Conservation (phyloP, 108 stramenopile genomes). For the Fistulifera pelliculosa region DNA sequence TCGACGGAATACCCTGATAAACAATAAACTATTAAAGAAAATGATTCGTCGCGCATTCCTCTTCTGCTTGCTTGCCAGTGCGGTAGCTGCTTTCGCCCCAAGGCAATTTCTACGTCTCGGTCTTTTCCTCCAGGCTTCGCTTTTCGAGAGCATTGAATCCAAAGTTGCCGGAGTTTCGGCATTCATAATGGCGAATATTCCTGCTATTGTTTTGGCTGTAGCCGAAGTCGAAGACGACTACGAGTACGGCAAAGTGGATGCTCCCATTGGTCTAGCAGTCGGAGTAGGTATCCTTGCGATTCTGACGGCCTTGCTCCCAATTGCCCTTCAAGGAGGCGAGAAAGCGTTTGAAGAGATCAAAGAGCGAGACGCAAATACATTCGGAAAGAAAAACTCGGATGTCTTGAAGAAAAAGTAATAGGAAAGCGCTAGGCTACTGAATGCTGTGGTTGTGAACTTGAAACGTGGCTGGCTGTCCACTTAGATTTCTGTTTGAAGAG, state of each 20-base stretch:
- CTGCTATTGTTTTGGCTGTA: constrained; percentile 21
- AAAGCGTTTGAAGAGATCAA: constrained; percentile 84
- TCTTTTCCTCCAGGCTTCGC: too few relatives aligned
- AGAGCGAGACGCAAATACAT: constrained; percentile 49
- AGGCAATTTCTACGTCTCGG: too few relatives aligned
- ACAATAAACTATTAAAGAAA: too few relatives aligned
- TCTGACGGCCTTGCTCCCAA: constrained; percentile 60
- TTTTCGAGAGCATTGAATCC: too few relatives aligned
- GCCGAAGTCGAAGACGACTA: constrained; percentile 70
- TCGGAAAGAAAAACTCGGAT: constrained; percentile 32
- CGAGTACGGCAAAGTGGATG: constrained; percentile 80
- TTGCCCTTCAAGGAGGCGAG: constrained; percentile 60
- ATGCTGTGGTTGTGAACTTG: too few relatives aligned
- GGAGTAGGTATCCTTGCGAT: constrained; percentile 64
- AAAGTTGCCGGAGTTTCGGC: constrained; percentile 1
- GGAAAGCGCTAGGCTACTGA: neutral
- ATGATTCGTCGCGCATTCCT: too few relatives aligned
- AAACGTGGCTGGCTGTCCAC: too few relatives aligned
- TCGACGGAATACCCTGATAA: too few relatives aligned
- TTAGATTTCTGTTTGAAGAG: too few relatives aligned
- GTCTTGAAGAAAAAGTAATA: constrained; percentile 20
- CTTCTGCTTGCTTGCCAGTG: too few relatives aligned
- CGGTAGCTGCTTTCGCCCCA: too few relatives aligned
- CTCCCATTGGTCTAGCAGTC: constrained; percentile 65
- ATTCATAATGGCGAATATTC: constrained; percentile 3